Evolutionary conservation across 2,329 filamentous ascomycete genomes (phyloP), one percentile per base, ranked within the genome.

Genomic region (Pleomassaria siparia): DNA sequence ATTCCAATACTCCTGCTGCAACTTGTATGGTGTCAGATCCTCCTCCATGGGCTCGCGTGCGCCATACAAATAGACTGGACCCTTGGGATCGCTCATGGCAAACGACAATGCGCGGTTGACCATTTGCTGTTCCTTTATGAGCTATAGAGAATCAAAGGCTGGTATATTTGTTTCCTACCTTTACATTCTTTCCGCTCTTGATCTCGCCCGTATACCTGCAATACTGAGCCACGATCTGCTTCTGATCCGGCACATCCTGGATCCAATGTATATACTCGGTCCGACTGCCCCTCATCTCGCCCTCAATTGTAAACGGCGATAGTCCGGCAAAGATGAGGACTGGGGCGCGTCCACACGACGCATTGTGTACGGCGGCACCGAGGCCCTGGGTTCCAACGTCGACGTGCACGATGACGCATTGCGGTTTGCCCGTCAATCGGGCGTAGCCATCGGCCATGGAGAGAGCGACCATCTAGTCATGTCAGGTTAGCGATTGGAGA

Each of bases 231-330:
- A 95, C 76, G 49, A 95, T 91, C 60, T 84, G 80, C 67, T 87
- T 89, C 68, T 92, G 89, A 60, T 92, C 87, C 0, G 86, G 88
- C 2, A 91, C 86, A 69, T 92, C 87, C 62, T 92, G 88, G 25
- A 91, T 86, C 87, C 88, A 92, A 67, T 92, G 88, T 57, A 91
- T 91, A 66, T 89, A 91, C 70, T 92, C 89, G 1, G 87, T 91
- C 44, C 88, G 57, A 54, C 67, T 71, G 11, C 88, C 88, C 1
- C 85, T 80, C 72, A 87, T 82, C 70, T 92, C 88, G 13, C 88
- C 88, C 59, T 91, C 87, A 24, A 86, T 79, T 0, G 88, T 91
- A 64, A 84, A 89, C 0, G 88, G 89, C 10, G 84, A 88, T 13
- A 91, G 73, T 4, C 88, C 88, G 1, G 88, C 88, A 59, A 92